Evolutionary conservation across 2,329 filamentous ascomycete species (phyloP), one percentile per base, ranked within the genome.

Genomic region (Fusarium nisikadoi): DNA sequence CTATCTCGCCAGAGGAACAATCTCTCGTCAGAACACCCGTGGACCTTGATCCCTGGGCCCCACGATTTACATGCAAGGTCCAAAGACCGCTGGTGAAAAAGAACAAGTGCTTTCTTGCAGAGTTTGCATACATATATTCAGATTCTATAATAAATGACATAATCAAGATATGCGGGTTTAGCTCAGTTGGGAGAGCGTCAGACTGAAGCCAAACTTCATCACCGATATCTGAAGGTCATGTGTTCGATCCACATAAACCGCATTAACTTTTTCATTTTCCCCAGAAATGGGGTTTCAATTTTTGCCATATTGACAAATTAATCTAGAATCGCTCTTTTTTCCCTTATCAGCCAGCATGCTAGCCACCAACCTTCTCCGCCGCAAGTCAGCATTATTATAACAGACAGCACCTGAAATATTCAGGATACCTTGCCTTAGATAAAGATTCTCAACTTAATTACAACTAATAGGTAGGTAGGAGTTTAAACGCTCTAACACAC

Each of bases 141-240:
- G 1, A 19, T 5, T 20, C 5, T 6, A 4, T 2, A 0, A 0
- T 1, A 5, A 17, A 19, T 54, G 35, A 38, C 11, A 45, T 33
- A 45, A 33, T 50, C 10, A 3, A 5, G 17, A 39, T 19, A 2
- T n/a, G 65, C 65, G 65, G 65, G 65, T 68, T 68, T 68, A 68
- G 65, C 65, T 68, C 65, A 68, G 65, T 68, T 68, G 65, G 65
- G 65, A 68, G 65, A 68, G 65, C 65, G 65, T 68, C 65, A 68
- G 65, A 68, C 65, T 68, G 65, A 68, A 68, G 65, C 14, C 35
- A 42, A 47, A 68, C 65, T 68, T 68, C 65, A 68, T 31, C 41
- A 67, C 7, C 27, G 65, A 38, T 57, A 68, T 68, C 65, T 68
- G 65, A 68, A 68, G 65, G 65, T 68, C 65, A 16, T 68, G 65